Percentiles rank a stretch among this genome's conserved stretches.
phyloP scores from a whole-genome alignment of 1,139 yeast species.

The Casaregolazyma suthepensis region DNA sequence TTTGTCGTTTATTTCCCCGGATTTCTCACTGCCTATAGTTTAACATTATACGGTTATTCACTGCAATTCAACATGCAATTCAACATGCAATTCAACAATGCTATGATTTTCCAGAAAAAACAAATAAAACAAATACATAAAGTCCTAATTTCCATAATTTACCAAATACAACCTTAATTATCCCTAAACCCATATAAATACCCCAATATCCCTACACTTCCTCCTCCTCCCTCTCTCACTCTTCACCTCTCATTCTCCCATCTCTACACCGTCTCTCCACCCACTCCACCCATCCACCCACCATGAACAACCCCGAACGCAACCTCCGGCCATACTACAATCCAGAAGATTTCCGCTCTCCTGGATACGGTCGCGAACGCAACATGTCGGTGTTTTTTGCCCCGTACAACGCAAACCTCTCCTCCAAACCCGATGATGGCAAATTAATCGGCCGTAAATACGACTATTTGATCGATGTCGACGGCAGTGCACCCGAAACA shows the following conservation, averaged over 20 bases:
- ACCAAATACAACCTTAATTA: too few relatives aligned
- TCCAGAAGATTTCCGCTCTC: conserved; percentile 54
- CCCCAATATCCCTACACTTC: too few relatives aligned
- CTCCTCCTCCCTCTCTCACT: not conserved
- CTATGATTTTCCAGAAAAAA: too few relatives aligned
- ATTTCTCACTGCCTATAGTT: not conserved
- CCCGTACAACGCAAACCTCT: not conserved
- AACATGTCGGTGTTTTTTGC: conserved; percentile 1
- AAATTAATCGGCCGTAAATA: not conserved
- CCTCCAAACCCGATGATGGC: not conserved
- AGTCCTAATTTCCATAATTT: too few relatives aligned
- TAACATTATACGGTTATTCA: too few relatives aligned
- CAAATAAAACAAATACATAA: too few relatives aligned
- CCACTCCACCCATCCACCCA: not conserved
- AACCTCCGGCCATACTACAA: conserved; percentile 65
- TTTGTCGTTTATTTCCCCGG: not conserved
- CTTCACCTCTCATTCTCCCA: not conserved
- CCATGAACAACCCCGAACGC: conserved; percentile 16
- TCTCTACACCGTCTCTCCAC: not conserved
- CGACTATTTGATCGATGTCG: conserved; percentile 12
- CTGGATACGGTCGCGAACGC: conserved; percentile 14
- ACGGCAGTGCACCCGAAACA: conserved; percentile 15
- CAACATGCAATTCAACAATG: too few relatives aligned
- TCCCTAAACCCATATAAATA: too few relatives aligned
- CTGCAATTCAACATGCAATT: too few relatives aligned